Percentiles rank a stretch among this genome's conserved stretches.
These are phyloP conservation scores for Capsicum pubescens DNA, from an alignment of 257 asterid species.

Conservation along the genomic window DNA sequence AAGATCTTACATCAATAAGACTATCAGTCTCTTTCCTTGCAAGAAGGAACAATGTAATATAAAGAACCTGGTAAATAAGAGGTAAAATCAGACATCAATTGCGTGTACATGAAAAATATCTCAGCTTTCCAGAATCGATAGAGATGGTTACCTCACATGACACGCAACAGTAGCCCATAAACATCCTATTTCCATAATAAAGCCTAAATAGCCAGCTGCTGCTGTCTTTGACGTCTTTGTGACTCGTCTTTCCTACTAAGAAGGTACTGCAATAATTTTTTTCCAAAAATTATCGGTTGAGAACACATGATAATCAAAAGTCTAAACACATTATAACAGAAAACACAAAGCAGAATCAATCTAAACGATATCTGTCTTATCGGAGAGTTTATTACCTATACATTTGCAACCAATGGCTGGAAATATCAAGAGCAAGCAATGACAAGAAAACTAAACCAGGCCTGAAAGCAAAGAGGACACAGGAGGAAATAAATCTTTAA, in stretches of 20 bases:
- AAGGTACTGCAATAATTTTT: slow-evolving; percentile 64
- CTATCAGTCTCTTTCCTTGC: slow-evolving; percentile 65
- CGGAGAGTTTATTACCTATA: slow-evolving; percentile 64
- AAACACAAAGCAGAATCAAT: slow-evolving; percentile 20
- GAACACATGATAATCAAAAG: not conserved
- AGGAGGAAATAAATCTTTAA: slow-evolving; percentile 7
- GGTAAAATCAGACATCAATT: slow-evolving; percentile 28
- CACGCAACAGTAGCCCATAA: slow-evolving; percentile 92
- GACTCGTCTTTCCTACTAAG: slow-evolving; percentile 81
- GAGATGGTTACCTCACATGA: slow-evolving; percentile 82
- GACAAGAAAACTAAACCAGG: slow-evolving; percentile 85
- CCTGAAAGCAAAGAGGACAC: slow-evolving; percentile 48
- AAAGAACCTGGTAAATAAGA: slow-evolving; percentile 70
- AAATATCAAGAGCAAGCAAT: slow-evolving; percentile 89
- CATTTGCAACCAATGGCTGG: slow-evolving; percentile 99
- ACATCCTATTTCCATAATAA: slow-evolving; percentile 80
- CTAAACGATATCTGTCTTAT: not conserved
- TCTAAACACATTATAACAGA: slow-evolving; percentile 19
- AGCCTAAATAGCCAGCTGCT: slow-evolving; percentile 89
- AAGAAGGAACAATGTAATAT: slow-evolving; percentile 77
- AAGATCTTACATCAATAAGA: slow-evolving; percentile 60
- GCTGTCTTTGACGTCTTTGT: slow-evolving; percentile 94
- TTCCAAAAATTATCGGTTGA: not conserved
- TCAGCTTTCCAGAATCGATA: slow-evolving; percentile 18
- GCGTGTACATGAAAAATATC: not conserved